Conservation (phyloP, 1,139 yeast genomes). For the Zygosaccharomyces sapae region DNA sequence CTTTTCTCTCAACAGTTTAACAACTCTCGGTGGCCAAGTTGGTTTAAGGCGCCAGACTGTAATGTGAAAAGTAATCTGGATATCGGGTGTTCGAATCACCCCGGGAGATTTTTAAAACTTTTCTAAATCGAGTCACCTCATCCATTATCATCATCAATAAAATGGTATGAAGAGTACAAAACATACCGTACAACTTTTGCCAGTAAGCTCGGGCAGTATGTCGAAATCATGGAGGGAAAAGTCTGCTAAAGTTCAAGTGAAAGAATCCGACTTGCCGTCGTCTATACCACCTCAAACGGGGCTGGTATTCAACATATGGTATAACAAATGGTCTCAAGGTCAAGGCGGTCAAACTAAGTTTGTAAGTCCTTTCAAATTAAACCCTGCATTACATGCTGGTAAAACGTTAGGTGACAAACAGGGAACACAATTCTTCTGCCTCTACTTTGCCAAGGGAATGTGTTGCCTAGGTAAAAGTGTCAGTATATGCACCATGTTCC, state of each 20-base stretch:
- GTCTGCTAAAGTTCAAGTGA: conserved; percentile 71
- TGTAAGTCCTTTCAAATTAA: conserved; percentile 52
- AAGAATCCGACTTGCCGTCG: conserved; percentile 56
- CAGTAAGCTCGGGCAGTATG: too few species aligned
- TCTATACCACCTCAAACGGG: conserved; percentile 80
- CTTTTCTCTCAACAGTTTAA: too few species aligned
- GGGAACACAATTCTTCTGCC: conserved; percentile 50
- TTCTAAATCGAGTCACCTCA: too few species aligned
- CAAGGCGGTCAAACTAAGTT: conserved; percentile 41
- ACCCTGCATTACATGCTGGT: conserved; percentile 64
- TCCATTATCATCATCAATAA: too few species aligned
- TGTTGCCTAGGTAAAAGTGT: conserved; percentile 76
- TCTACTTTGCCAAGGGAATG: conserved; percentile 85
- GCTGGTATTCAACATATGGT: conserved; percentile 81
- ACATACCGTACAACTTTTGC: too few species aligned
- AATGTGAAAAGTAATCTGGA: conserved; percentile 17
- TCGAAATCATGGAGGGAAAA: conserved; percentile 31
- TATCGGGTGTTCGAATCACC: conserved; percentile 22
- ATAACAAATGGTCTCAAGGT: conserved; percentile 80
- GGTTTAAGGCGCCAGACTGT: conserved; percentile 23
- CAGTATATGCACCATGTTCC: conserved; percentile 78
- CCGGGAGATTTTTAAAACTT: too few species aligned
- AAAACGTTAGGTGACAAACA: conserved; percentile 61
- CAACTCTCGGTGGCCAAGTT: conserved; percentile 17
- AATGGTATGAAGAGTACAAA: too few species aligned